Evolutionary conservation across 768 basidiomycete species (phyloP), one percentile per base, ranked within the genome.

Genomic region (Hericium rajendrae): DNA sequence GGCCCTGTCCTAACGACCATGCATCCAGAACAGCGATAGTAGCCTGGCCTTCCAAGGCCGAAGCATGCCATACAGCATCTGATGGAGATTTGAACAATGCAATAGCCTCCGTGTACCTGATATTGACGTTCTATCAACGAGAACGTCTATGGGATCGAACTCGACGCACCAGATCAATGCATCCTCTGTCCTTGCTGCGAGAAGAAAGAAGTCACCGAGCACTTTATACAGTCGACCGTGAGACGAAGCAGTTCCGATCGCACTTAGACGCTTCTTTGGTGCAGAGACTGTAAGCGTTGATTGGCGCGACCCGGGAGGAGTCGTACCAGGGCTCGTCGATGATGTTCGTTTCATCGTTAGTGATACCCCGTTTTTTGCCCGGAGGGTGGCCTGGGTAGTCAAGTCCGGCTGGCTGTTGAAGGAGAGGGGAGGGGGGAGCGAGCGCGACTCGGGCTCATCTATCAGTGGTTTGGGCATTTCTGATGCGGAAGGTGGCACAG

Each of bases 21-120:
- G 87, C 85, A 58, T 95, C 92, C 18, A 97, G 75, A 11, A 95
- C 75, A 9, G 82, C 77, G 28, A 87, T 76, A 2, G 88, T 88
- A 2, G 88, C 89, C 64, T 94, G 69, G 4, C 92, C 91, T 73
- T 99, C 97, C 48, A 91, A 73, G 0, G 86, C 84, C 12, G 87
- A 84, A 0, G 91, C 95, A 68, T 94, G 88, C 95, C 95, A 99
- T 26, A 88, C 76, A 22, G 80, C 71, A 69, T 97, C 95, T 56
- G 83, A 81, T 8, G 82, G 77, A 1, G 76, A 75, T 69, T 86
- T 89, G 64, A 92, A 84, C n/a, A 89, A 68, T 37, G 78, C 78
- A 16, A 92, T 72, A 12, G 93, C 87, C 73, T 98, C 94, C 54
- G 83, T 80, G 70, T 93, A 98, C 83, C 90, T 92, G 64, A 10